Base-by-base conservation (phyloP, 345 rosid genomes). In the Linum usitatissimum region DNA sequence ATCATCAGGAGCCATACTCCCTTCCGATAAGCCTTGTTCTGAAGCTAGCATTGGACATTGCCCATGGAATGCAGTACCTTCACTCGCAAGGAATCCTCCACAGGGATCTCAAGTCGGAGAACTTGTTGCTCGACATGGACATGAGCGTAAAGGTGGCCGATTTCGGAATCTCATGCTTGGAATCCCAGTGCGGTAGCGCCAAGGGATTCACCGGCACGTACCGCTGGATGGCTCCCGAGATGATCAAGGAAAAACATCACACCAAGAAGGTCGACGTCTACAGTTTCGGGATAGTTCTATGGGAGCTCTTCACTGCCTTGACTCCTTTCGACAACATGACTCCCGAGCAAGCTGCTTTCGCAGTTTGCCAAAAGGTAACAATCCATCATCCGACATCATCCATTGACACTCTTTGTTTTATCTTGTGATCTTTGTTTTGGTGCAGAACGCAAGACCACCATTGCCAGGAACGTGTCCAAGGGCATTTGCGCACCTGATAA, bases 151-250 rank as follows among this genome's bases (percentile, higher is more conserved):
- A 81, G 72, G 88, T 87, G 12, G 95, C 95, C 30, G 90, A 84
- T 78, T 87, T 84, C 66, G 95, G 95, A 12, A 84, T 87, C 59
- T 83, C 88, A 3, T 87, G 95, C 75, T 69, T 74, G 66, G 88
- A 87, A 72, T 76, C 95, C 59, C 88, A 87, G 51, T 79, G 85
- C 18, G 81, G 84, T 59, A 81, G 74, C 59, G 71, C 81, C 59
- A 84, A 79, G 74, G 95, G 90, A 55, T 84, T 84, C 68, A 84
- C 84, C 0, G 87, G 95, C 20, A 87, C 95, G 15, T 87, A 84
- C 67, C 88, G 88, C 12, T 87, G 94, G 90, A 87, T 87, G 94
- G 90, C 94, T 57, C 94, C 90, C 39, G 94, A 87, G 73, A 87
- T 87, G 94, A 84, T 87, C 68, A 81, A 75, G 71, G 90, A 79